Conservation (phyloP, 1,284 basidiomycete genomes). For the Ganoderma sinense region DNA sequence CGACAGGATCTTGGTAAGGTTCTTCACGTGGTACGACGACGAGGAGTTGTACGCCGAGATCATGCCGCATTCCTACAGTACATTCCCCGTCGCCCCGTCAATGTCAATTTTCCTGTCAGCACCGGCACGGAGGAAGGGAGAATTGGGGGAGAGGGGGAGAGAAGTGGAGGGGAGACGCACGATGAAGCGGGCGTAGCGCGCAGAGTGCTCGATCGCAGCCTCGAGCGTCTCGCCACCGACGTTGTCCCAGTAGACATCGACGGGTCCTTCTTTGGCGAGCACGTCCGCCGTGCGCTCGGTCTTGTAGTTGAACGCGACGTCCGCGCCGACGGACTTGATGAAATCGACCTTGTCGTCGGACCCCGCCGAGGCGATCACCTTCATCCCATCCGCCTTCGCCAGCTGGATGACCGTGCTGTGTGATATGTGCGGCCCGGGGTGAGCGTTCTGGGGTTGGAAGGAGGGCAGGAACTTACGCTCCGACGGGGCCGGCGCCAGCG, state of each 20-base stretch:
- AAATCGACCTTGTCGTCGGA: slow-evolving; percentile 72
- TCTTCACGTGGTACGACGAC: slow-evolving; percentile 38
- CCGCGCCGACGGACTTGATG: slow-evolving; percentile 67
- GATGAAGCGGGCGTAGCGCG: slow-evolving; percentile 58
- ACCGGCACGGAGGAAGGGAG: not conserved
- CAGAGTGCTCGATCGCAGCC: slow-evolving; percentile 57
- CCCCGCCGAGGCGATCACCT: slow-evolving; percentile 78
- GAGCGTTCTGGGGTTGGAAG: too few relatives aligned
- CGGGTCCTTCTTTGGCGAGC: slow-evolving; percentile 58
- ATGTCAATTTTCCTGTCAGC: not conserved
- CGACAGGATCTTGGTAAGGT: slow-evolving; percentile 49
- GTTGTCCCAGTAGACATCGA: slow-evolving; percentile 54
- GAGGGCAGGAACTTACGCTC: slow-evolving; percentile 30
- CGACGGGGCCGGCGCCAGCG: slow-evolving; percentile 28
- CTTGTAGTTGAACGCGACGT: slow-evolving; percentile 81
- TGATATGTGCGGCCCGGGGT: too few relatives aligned
- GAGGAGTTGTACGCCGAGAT: slow-evolving; percentile 43
- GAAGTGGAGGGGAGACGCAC: slow-evolving; percentile 43
- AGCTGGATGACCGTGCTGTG: slow-evolving; percentile 59
- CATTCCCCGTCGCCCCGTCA: not conserved
- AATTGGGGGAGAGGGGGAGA: not conserved
- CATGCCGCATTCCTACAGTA: slow-evolving; percentile 36
- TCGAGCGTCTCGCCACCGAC: slow-evolving; percentile 75
- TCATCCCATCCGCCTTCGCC: slow-evolving; percentile 66
- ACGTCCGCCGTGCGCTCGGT: slow-evolving; percentile 53